Evolutionary conservation across 2,329 filamentous ascomycete species (phyloP), one percentile per base, ranked within the genome.

Genomic region (Sclerotinia trifoliorum): DNA sequence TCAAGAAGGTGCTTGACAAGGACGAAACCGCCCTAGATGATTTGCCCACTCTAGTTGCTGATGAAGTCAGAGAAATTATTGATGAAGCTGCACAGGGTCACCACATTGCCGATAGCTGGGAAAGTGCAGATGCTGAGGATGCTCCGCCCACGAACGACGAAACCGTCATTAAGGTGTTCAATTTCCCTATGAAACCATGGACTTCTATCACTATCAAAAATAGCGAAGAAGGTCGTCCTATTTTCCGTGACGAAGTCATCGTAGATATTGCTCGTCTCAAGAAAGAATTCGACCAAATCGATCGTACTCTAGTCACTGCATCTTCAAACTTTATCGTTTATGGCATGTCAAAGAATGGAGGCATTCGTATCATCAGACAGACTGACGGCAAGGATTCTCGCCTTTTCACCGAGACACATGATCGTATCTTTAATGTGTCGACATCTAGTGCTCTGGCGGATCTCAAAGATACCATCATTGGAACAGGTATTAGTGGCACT

Each of bases 271-370:
- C 95, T 64, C 88, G 93, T 68, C 84, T 98, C 72, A 97, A 97
- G 84, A 98, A 98, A 81, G 93, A 97, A 6, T 98, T 98, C 75
- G 95, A 99, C 77, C 95, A 98, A 80, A 90, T 97, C 71, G 95
- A 99, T 77, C 91, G 96, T 72, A 96, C 94, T 71, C 85, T 99
- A 44, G 94, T 94, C 62, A 91, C 94, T 6, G 94, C 94, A 24
- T 94, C 93, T 35, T 89, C 92, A 76, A 90, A 90, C 70, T 97
- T 95, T 81, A 98, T 99, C 79, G 90, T 92, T 7, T 99, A 98
- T 76, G 93, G 93, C 55, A 92, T 97, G 83, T 92, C 92, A 55
- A 97, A 96, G 82, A 92, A 93, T 73, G 93, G 93, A 63, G 95
- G 95, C 60, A 87, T 99, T 75, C 89, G 94, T 68, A 90, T 99